Conservation (phyloP, 106 monocot genomes). For the Ottelia alismoides region DNA sequence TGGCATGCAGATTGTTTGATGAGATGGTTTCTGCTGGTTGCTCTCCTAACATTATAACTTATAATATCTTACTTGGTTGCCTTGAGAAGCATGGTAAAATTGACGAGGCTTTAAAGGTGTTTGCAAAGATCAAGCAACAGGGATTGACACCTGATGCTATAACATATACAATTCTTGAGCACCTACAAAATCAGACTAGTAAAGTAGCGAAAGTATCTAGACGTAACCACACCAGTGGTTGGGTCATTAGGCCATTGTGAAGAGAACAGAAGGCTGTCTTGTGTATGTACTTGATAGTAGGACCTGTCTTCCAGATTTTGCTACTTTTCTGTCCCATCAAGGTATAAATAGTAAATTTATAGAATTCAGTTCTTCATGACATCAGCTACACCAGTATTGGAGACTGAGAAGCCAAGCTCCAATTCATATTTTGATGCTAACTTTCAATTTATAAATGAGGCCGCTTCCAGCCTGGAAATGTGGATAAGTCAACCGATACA, state of each 20-base stretch:
- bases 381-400: too few relatives aligned
- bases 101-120: slow-evolving; percentile 56
- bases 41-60: slow-evolving; percentile 88
- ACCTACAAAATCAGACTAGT: slow-evolving; percentile 41
- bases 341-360: too few relatives aligned
- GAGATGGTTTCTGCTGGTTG: slow-evolving; percentile 82
- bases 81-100: slow-evolving; percentile 66
- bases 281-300: too few relatives aligned
- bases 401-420: too few relatives aligned
- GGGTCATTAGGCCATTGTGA: slow-evolving; percentile 86
- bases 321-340: too few relatives aligned
- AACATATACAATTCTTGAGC: slow-evolving; percentile 79
- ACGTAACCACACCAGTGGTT: slow-evolving; percentile 44
- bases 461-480: too few relatives aligned
- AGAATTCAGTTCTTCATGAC: too few relatives aligned
- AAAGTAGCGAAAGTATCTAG: slow-evolving; percentile 33
- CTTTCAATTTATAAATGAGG: too few relatives aligned
- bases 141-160: slow-evolving; percentile 76
- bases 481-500: too few relatives aligned
- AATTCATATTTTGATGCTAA: too few relatives aligned
- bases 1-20: slow-evolving; percentile 86
- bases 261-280: slow-evolving; percentile 7
- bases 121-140: slow-evolving; percentile 54
- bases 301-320: too few relatives aligned
- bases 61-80: slow-evolving; percentile 94